Evolutionary conservation across 1,139 yeast genomes (phyloP).

Genomic region (Magnusiomyces fungicola): DNA sequence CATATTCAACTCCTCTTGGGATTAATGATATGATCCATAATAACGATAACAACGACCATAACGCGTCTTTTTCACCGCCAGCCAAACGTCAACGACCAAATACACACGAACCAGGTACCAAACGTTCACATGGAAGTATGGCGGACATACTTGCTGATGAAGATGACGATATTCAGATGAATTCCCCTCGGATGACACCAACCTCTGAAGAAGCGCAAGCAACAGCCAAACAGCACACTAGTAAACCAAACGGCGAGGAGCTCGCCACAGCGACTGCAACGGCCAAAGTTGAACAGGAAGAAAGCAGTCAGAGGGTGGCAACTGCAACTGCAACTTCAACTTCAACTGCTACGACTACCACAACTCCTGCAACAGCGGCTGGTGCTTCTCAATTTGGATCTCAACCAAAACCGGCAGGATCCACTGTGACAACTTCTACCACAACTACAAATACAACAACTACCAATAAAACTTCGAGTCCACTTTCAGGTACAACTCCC

Average conservation of each 20-base stretch:
- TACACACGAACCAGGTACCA: not conserved
- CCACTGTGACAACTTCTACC: not conserved
- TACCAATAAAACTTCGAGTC: too few relatives aligned
- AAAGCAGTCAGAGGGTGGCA: too few relatives aligned
- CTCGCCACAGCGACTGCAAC: too few relatives aligned
- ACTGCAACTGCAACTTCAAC: not conserved
- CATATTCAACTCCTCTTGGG: constrained; percentile 3
- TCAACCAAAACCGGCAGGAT: not conserved
- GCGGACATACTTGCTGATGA: not conserved
- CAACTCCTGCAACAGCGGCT: not conserved
- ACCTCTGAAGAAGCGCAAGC: too few relatives aligned
- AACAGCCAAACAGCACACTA: too few relatives aligned
- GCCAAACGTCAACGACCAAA: not conserved
- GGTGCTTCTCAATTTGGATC: not conserved
- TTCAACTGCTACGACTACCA: not conserved
- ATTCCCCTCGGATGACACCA: not conserved
- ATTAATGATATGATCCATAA: constrained; percentile 5
- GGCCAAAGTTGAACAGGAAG: too few relatives aligned
- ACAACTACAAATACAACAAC: not conserved
- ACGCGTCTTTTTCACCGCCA: constrained; percentile 1
- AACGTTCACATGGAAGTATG: not conserved
- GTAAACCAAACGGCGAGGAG: too few relatives aligned
- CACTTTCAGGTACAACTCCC: too few relatives aligned
- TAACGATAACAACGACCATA: not conserved
- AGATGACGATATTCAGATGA: not conserved